Percentiles rank a stretch among this genome's conserved stretches.
phyloP scores from a whole-genome alignment of 192 early-diverging fungal species.

The Umbelopsis sp. region DNA sequence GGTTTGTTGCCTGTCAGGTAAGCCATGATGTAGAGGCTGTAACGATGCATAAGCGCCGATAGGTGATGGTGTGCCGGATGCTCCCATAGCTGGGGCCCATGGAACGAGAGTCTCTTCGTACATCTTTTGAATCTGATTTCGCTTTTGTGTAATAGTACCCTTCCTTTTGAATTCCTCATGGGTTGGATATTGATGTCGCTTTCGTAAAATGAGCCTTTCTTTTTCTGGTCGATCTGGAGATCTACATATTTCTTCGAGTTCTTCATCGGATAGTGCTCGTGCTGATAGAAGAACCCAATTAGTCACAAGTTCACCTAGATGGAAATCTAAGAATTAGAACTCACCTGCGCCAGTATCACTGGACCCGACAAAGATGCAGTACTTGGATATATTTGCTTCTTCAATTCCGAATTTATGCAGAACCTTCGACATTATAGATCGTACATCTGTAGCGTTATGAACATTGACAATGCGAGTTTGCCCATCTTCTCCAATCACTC shows the following conservation, averaged over 20 bases:
- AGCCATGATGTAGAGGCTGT: background rate
- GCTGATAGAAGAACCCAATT: conserved; percentile 25
- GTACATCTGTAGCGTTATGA: conserved; percentile 66
- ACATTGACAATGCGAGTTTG: conserved; percentile 82
- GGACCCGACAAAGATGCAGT: conserved; percentile 72
- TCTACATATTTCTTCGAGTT: conserved; percentile 76
- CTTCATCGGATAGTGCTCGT: conserved; percentile 72
- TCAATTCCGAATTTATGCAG: conserved; percentile 83
- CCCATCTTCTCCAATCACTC: conserved; percentile 78
- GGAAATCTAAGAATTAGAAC: background rate
- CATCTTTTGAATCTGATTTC: conserved; percentile 17
- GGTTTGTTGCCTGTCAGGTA: conserved; percentile 28
- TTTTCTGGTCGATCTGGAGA: conserved; percentile 65
- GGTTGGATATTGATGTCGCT: conserved; percentile 63
- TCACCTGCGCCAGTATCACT: conserved; percentile 71
- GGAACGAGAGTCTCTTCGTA: background rate
- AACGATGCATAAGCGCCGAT: background rate
- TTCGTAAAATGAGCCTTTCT: conserved; percentile 72
- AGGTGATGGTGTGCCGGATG: conserved; percentile 7
- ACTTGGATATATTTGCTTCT: conserved; percentile 68
- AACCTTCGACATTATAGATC: conserved; percentile 68
- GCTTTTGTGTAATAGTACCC: conserved; percentile 38
- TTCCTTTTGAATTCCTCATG: conserved; percentile 54
- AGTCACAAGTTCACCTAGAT: too few relatives aligned
- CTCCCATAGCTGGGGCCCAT: background rate